Conservation (phyloP, 768 basidiomycete genomes). For the Clitopilus passeckerianus region DNA sequence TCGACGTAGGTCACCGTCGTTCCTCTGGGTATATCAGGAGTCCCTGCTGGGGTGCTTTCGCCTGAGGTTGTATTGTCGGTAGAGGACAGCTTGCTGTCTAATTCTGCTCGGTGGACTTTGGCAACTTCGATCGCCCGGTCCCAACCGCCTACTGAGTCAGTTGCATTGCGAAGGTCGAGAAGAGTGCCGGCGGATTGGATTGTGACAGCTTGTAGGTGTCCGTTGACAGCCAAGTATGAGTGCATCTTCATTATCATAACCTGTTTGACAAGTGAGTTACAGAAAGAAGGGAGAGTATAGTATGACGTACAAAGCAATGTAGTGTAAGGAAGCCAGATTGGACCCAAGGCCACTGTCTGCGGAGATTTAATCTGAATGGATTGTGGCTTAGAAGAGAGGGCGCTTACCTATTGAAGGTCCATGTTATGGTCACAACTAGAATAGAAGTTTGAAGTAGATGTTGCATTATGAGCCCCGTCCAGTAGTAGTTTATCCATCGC, state of each 20-base stretch:
- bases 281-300: background rate
- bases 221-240: conserved; percentile 87
- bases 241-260: conserved; percentile 96
- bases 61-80: conserved; percentile 15
- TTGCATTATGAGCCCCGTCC: conserved; percentile 72
- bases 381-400: background rate
- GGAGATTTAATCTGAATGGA: background rate
- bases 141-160: conserved; percentile 60
- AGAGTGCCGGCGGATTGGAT: conserved; percentile 41
- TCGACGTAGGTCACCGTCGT: conserved; percentile 51
- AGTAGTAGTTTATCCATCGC: conserved; percentile 81
- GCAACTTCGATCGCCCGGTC: conserved; percentile 54
- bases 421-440: conserved; percentile 70
- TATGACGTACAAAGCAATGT: conserved; percentile 65
- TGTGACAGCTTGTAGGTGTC: conserved; percentile 60
- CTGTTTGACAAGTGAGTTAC: conserved; percentile 19
- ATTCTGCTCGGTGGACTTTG: conserved; percentile 33
- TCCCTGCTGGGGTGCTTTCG: conserved; percentile 29
- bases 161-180: conserved; percentile 38
- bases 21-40: conserved; percentile 40
- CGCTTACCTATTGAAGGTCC: conserved; percentile 82
- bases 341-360: conserved; percentile 96
- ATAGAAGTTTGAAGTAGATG: conserved; percentile 74
- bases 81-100: conserved; percentile 22
- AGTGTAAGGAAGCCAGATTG: conserved; percentile 88